phyloP scores from a whole-genome alignment of 768 basidiomycete species.

The Fistulinella prunicolor region DNA sequence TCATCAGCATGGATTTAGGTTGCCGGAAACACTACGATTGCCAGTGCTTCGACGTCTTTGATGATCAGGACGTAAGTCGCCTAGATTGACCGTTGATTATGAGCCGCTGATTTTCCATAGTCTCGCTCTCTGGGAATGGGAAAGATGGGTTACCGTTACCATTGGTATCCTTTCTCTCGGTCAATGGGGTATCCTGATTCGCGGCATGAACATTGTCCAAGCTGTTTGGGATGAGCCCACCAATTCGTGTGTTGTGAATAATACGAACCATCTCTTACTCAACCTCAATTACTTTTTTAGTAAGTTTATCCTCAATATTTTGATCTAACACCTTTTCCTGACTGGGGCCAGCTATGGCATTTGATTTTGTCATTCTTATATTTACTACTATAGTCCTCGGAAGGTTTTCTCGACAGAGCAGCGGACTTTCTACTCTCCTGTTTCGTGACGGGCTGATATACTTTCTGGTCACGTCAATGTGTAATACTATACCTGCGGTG shows the following conservation, averaged over 20 bases:
- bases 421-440: slow-evolving; percentile 64
- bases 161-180: slow-evolving; percentile 55
- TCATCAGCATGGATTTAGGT: slow-evolving; percentile 14
- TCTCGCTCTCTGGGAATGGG: slow-evolving; percentile 69
- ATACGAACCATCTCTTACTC: slow-evolving; percentile 54
- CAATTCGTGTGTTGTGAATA: slow-evolving; percentile 47
- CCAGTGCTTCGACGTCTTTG: slow-evolving; percentile 46
- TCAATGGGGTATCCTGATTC: slow-evolving; percentile 66
- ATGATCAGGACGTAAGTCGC: slow-evolving; percentile 61
- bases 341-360: slow-evolving; percentile 54
- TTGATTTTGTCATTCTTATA: slow-evolving; percentile 58
- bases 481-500: slow-evolving; percentile 67
- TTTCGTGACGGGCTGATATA: slow-evolving; percentile 74
- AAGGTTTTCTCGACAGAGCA: slow-evolving; percentile 45
- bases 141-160: slow-evolving; percentile 44
- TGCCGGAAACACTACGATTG: slow-evolving; percentile 27
- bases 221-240: slow-evolving; percentile 48
- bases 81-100: slow-evolving; percentile 8
- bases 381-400: slow-evolving; percentile 55
- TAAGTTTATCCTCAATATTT: slow-evolving; percentile 31
- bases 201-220: slow-evolving; percentile 63
- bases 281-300: slow-evolving; percentile 71
- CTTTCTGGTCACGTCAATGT: slow-evolving; percentile 62
- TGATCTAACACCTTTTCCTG: background rate
- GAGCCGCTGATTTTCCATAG: slow-evolving; percentile 36